Base-by-base conservation (phyloP, 495 filamentous ascomycete species). In the Cryomyces minteri region DNA sequence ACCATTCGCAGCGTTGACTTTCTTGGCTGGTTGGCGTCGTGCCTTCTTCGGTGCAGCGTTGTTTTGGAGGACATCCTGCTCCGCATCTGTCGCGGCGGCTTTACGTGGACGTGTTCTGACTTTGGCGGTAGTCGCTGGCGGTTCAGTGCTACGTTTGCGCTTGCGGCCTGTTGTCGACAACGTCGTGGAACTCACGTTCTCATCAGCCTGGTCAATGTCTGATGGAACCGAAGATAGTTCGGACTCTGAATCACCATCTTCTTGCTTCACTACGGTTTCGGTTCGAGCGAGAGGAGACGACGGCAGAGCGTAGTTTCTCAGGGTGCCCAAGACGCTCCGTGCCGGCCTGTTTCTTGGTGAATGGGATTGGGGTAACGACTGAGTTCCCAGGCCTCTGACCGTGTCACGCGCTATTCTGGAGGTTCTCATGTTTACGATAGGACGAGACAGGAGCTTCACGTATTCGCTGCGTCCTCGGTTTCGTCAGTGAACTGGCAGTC, bases 11-110 rank as follows among this genome's bases (percentile, higher is more conserved):
- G 67, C 67, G 53, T 74, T 71, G 39, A 73, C 66, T 49, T 70
- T 77, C 39, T 80, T 73, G 2, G 81, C 78, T 5, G 82, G 82
- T 43, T 74, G 69, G 9, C 79, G 72, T 6, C 66, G 67, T 5
- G 68, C 54, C 48, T 66, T 70, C 37, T 56, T 56, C 8, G 51
- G 39, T 46, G 62, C 63, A 6, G 53, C 50, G 8, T 54, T 53
- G 6, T 53, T 41, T 5, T n/a, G 43, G 34, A 37, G 9, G 34
- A 3, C 12, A 12, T 37, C 34, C 12, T 9, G 34, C 34, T 37
- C 34, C 12, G 12, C 34, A 3, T 12, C 34, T 12, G 12, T 9
- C 8, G 34, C 34, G 8, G 12, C 9, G 9, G 9, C 9, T 12
- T 37, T 37, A 9, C 34, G 8, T 37, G 34, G 34, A 37, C 0